phyloP scores from a whole-genome alignment of 2,329 filamentous ascomycete genomes.

The Lithohypha guttulata region DNA sequence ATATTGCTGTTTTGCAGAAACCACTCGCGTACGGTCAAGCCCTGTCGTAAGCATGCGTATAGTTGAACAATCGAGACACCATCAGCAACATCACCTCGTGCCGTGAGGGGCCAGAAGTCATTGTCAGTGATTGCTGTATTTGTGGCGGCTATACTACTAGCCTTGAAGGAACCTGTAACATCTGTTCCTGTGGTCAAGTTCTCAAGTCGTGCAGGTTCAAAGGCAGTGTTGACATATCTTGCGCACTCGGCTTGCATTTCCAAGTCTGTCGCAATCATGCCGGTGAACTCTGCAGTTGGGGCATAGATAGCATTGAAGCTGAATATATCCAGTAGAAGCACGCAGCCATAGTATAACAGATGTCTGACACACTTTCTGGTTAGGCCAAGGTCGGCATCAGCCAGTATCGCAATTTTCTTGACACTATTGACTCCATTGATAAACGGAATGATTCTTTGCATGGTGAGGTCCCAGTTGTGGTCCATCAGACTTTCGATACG shows the following conservation, averaged over 20 bases:
- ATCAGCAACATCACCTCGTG: conserved; percentile 28
- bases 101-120: conserved; percentile 35
- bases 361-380: conserved; percentile 80
- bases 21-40: conserved; percentile 79
- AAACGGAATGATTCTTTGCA: conserved; percentile 59
- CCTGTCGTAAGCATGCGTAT: conserved; percentile 74
- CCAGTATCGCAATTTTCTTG: conserved; percentile 70
- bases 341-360: conserved; percentile 83
- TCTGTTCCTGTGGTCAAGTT: conserved; percentile 14
- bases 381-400: conserved; percentile 77
- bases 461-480: conserved; percentile 45
- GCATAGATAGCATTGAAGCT: conserved; percentile 90
- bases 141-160: conserved; percentile 18
- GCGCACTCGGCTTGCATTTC: conserved; percentile 80
- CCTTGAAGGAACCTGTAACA: conserved; percentile 9
- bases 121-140: conserved; percentile 15
- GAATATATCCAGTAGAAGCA: conserved; percentile 87
- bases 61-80: conserved; percentile 57
- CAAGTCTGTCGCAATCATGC: conserved; percentile 61
- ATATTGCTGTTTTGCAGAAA: conserved; percentile 62
- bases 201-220: conserved; percentile 26
- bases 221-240: conserved; percentile 60
- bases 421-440: conserved; percentile 90
- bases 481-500: conserved; percentile 42
- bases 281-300: conserved; percentile 63